These are phyloP conservation scores for Malania oleifera DNA, from an alignment of 164 flowering plant species.

Conservation along the genomic window DNA sequence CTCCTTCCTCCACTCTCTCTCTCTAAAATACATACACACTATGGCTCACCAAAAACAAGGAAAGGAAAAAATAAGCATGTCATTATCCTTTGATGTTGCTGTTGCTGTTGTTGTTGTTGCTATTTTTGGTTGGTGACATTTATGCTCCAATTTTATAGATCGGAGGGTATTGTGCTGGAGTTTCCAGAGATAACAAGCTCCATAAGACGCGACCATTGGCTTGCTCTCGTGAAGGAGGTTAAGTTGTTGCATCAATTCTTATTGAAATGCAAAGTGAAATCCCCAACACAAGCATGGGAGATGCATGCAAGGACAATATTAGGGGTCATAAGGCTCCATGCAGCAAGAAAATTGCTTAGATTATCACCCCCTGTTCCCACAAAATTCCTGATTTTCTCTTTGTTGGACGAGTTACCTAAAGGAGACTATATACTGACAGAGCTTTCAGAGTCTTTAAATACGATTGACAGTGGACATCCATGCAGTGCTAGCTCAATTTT, in stretches of 20 bases:
- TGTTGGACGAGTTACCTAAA: conserved; percentile 79
- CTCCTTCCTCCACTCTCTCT: too few species aligned
- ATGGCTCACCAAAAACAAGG: too few species aligned
- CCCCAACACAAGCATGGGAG: conserved; percentile 62
- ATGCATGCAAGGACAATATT: conserved; percentile 75
- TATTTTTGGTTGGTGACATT: neutral
- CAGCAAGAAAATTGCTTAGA: conserved; percentile 85
- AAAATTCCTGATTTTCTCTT: conserved; percentile 70
- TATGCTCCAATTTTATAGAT: conserved; percentile 30
- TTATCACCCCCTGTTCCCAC: conserved; percentile 71
- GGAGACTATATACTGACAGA: conserved; percentile 85
- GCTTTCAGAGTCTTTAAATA: conserved; percentile 54
- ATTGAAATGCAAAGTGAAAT: conserved; percentile 37
- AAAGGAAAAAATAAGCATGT: too few species aligned
- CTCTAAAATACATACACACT: too few species aligned
- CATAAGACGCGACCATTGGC: conserved; percentile 92
- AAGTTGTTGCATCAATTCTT: conserved; percentile 62
- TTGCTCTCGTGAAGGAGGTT: conserved; percentile 64
- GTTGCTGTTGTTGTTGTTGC: neutral
- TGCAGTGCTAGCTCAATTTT: conserved; percentile 70
- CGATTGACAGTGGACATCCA: conserved; percentile 33
- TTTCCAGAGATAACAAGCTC: conserved; percentile 95
- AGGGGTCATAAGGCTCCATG: conserved; percentile 77
- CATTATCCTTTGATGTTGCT: neutral
- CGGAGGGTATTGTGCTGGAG: conserved; percentile 67